phyloP scores from a whole-genome alignment of 164 flowering plant genomes.

The Dillenia suffruticosa region DNA sequence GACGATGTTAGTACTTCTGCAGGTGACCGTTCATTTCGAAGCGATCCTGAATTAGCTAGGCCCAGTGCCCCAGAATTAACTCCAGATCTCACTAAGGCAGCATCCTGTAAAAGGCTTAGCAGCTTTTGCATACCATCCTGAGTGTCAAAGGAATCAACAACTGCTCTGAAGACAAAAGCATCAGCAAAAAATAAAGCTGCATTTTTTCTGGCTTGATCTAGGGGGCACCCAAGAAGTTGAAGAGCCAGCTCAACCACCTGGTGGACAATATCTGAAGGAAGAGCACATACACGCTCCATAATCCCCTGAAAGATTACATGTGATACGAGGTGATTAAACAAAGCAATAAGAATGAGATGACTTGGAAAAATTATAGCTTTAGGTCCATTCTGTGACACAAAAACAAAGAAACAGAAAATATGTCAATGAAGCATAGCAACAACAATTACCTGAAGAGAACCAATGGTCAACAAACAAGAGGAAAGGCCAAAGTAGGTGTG shows the following conservation, averaged over 20 bases:
- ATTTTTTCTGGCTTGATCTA: constrained; percentile 89
- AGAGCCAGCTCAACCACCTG: constrained; percentile 88
- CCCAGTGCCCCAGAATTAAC: constrained; percentile 57
- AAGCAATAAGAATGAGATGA: background rate
- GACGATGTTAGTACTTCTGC: constrained; percentile 80
- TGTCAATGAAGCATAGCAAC: background rate
- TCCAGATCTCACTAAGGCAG: constrained; percentile 91
- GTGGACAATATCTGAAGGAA: constrained; percentile 70
- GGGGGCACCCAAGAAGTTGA: constrained; percentile 83
- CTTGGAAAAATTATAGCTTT: too few relatives aligned
- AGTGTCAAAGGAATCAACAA: constrained; percentile 86
- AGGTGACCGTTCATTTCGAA: constrained; percentile 77
- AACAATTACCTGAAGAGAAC: constrained; percentile 84
- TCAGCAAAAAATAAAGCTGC: constrained; percentile 86
- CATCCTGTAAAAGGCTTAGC: constrained; percentile 66
- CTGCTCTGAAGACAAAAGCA: constrained; percentile 89
- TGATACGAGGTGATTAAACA: background rate
- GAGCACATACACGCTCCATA: constrained; percentile 98
- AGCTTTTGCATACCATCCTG: constrained; percentile 80
- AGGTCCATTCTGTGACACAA: too few relatives aligned
- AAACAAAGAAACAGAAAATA: background rate
- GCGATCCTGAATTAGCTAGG: constrained; percentile 39
- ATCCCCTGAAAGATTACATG: constrained; percentile 53
- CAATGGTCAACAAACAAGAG: constrained; percentile 88
- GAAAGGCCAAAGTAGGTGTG: constrained; percentile 88